Base-by-base conservation (phyloP, 2,329 filamentous ascomycete genomes). In the Cryphonectria nitschkei region DNA sequence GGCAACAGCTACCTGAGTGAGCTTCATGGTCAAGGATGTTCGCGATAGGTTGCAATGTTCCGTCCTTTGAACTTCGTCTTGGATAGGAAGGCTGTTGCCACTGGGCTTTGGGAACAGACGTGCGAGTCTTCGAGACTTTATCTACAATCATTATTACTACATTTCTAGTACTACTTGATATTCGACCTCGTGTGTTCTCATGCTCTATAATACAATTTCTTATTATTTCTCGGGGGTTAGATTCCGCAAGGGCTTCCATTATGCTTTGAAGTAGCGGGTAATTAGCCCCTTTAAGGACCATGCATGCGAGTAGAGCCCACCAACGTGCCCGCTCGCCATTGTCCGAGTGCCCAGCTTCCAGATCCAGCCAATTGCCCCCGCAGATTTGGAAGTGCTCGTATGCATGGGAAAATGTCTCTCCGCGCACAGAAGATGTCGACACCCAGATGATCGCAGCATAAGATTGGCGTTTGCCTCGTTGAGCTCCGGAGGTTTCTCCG, bases 11-110 rank as follows among this genome's bases (percentile, higher is more conserved):
- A 34, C 3, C 11, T 54, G 26, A 7, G 50, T 50, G 8, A 19
- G 9, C 58, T 68, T 68, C 69, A 70, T 70, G 65, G 13, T 70
- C 3, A 32, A 41, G 29, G 19, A 13, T 22, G 16, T 37, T 62
- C 22, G 41, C 19, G 6, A 11, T 11, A n/a, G n/a, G 60, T 26
- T 14, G n/a, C n/a, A 52, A n/a, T 9, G n/a, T 4, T 9, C 5
- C 50, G n/a, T n/a, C 11, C 22, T 54, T 5, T 5, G 19, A n/a
- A 9, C 2, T 50, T 19, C 2, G 22, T 50, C 5, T 8, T 6
- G 9, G 19, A 50, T 26, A n/a, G 7, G 22, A 7, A n/a, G 6
- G 46, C 8, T 22, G 46, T n/a, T n/a, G 16, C 46, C 19, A n/a
- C 4, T n/a, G 46, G 6, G 46, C 22, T n/a, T 14, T 26, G 13